A percentile compares a stretch with the other conserved stretches of the same genome.
Conservation (phyloP, 2,329 filamentous ascomycete genomes). For the Phialophora tarda region DNA sequence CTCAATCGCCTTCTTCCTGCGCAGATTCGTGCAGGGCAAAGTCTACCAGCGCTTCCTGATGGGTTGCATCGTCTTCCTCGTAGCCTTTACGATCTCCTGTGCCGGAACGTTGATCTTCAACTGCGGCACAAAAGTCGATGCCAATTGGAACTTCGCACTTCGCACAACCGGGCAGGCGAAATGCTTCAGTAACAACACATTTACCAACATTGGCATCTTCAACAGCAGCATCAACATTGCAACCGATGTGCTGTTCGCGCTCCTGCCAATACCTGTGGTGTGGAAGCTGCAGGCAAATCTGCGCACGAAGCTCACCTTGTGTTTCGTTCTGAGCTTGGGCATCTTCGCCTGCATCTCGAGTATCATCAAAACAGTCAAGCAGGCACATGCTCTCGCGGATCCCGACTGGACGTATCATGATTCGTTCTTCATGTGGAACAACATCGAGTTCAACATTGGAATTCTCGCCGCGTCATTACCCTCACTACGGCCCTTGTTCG, state of each 20-base stretch:
- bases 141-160: slow-evolving; percentile 50
- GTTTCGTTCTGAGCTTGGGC: slow-evolving; percentile 52
- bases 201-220: slow-evolving; percentile 54
- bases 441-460: slow-evolving; percentile 51
- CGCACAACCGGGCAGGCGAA: slow-evolving; percentile 46
- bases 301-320: slow-evolving; percentile 49
- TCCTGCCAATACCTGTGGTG: slow-evolving; percentile 52
- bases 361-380: slow-evolving; percentile 48
- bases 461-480: slow-evolving; percentile 51
- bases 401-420: slow-evolving; percentile 33
- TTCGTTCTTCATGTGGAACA: slow-evolving; percentile 39
- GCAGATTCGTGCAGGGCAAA: slow-evolving; percentile 51
- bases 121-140: slow-evolving; percentile 52
- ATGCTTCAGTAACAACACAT: slow-evolving; percentile 52
- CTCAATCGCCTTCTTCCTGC: slow-evolving; percentile 54
- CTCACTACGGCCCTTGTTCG: slow-evolving; percentile 48
- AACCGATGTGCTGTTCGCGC: slow-evolving; percentile 54
- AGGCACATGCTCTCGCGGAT: slow-evolving; percentile 25
- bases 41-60: slow-evolving; percentile 52
- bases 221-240: slow-evolving; percentile 55
- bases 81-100: slow-evolving; percentile 52
- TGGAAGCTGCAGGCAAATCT: slow-evolving; percentile 51
- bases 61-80: slow-evolving; percentile 52
- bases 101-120: slow-evolving; percentile 56
- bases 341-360: slow-evolving; percentile 52